Conservation (phyloP, 1,284 basidiomycete species). For the Tilletia horrida region DNA sequence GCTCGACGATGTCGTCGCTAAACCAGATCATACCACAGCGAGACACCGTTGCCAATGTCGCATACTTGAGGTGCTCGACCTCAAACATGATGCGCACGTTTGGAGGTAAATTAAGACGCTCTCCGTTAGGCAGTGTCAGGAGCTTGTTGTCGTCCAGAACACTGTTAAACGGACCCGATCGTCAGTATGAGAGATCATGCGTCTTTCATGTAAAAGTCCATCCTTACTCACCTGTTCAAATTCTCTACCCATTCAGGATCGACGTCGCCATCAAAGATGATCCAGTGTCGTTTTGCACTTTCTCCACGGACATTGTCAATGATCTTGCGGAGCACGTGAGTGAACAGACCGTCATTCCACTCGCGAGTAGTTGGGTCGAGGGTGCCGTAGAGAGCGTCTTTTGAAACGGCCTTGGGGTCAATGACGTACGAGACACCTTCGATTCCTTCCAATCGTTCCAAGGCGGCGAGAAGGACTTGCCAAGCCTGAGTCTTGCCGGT, state of each 20-base stretch:
- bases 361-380: conserved; percentile 95
- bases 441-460: conserved; percentile 84
- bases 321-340: conserved; percentile 93
- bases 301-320: conserved; percentile 98
- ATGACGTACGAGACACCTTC: conserved; percentile 95
- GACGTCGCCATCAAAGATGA: conserved; percentile 98
- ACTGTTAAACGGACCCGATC: not conserved
- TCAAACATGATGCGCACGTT: conserved; percentile 99
- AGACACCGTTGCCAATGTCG: conserved; percentile 96
- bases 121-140: conserved; percentile 93
- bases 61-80: conserved; percentile 95
- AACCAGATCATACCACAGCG: conserved; percentile 99
- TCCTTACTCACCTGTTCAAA: conserved; percentile 75
- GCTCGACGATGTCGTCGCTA: conserved; percentile 88
- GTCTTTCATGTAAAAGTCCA: not conserved
- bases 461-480: conserved; percentile 84
- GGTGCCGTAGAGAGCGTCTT: conserved; percentile 95
- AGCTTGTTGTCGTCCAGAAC: conserved; percentile 97
- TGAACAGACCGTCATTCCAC: conserved; percentile 99
- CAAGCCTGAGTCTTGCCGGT: conserved; percentile 97
- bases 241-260: conserved; percentile 99
- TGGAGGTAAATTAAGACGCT: conserved; percentile 90
- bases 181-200: conserved; percentile 7
- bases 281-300: conserved; percentile 95
- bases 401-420: conserved; percentile 98